Evolutionary conservation across 129 eudicot genomes (phyloP).

Genomic region (Flaveria sonorensis): DNA sequence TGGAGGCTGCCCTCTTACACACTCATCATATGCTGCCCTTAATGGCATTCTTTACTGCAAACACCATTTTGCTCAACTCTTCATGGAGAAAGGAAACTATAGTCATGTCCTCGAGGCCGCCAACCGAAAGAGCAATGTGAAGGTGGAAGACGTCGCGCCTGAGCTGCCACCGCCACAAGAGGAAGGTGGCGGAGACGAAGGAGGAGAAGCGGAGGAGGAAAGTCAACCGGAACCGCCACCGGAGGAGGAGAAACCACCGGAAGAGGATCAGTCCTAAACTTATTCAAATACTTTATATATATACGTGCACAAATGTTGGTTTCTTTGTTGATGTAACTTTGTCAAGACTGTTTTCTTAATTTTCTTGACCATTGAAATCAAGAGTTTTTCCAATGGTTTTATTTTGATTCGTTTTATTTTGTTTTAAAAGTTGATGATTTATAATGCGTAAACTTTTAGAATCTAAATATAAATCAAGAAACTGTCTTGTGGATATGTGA

Average conservation of each 20-base stretch:
- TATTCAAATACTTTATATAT: constrained; percentile 22
- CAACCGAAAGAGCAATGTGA: constrained; percentile 48
- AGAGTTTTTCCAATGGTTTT: constrained; percentile 29
- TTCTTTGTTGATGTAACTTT: constrained; percentile 35
- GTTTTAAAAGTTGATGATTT: constrained; percentile 17
- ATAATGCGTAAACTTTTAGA: constrained; percentile 26
- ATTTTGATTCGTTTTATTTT: background rate
- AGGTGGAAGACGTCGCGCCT: constrained; percentile 31
- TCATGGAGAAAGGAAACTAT: constrained; percentile 95
- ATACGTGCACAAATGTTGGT: constrained; percentile 16
- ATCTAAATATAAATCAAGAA: constrained; percentile 30
- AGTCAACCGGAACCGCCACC: constrained; percentile 29
- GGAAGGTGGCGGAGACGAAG: constrained; percentile 34
- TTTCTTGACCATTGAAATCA: constrained; percentile 33
- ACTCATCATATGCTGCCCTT: constrained; percentile 89
- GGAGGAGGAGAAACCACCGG: constrained; percentile 35
- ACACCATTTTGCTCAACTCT: constrained; percentile 87
- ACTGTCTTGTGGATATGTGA: constrained; percentile 35
- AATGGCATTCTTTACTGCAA: constrained; percentile 89
- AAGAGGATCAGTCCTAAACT: constrained; percentile 32
- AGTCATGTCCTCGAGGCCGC: constrained; percentile 81
- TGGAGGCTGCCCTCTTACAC: constrained; percentile 94
- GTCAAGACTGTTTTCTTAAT: constrained; percentile 16
- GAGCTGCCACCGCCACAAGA: constrained; percentile 23
- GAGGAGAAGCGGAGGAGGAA: constrained; percentile 12